phyloP scores from a whole-genome alignment of 2,329 filamentous ascomycete genomes.

The Ophioceras dolichostomum region DNA sequence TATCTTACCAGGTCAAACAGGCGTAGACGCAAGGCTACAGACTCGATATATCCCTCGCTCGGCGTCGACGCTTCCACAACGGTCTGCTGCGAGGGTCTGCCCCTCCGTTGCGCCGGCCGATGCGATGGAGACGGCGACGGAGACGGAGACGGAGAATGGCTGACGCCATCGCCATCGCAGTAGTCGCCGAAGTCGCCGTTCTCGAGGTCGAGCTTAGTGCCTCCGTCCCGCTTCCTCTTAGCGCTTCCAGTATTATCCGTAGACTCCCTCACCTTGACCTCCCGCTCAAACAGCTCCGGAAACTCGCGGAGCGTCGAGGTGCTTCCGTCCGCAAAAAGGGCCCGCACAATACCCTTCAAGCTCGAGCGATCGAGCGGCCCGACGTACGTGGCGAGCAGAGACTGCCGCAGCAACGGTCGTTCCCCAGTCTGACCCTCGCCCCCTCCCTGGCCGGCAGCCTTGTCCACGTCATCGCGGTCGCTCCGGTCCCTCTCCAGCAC shows the following conservation, averaged over 20 bases:
- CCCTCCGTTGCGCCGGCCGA: no score
- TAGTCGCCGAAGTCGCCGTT: constrained; percentile 50
- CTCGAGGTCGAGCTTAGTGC: constrained; percentile 37
- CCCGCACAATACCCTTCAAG: constrained; percentile 45
- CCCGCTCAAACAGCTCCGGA: constrained; percentile 55
- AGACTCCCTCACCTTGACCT: constrained; percentile 38
- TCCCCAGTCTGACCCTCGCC: no score
- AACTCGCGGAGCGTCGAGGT: constrained; percentile 41
- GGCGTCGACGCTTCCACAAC: neutral
- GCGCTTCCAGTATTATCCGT: constrained; percentile 15
- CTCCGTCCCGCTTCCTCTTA: constrained; percentile 34
- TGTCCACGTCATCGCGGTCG: constrained; percentile 39
- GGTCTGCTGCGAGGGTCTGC: no score
- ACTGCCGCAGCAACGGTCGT: constrained; percentile 30
- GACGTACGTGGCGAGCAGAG: constrained; percentile 51
- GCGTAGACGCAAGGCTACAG: constrained; percentile 48
- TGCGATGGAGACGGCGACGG: neutral
- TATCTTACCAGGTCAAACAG: constrained; percentile 41
- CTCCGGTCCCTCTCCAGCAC: constrained; percentile 61
- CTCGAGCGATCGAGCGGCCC: neutral
- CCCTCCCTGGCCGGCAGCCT: constrained; percentile 12
- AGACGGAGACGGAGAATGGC: neutral
- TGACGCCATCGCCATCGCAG: constrained; percentile 37
- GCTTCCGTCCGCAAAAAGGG: constrained; percentile 55
- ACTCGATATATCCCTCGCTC: constrained; percentile 28